Evolutionary conservation across 2,329 filamentous ascomycete species (phyloP).

Genomic region (Hypomyces rosellus): DNA sequence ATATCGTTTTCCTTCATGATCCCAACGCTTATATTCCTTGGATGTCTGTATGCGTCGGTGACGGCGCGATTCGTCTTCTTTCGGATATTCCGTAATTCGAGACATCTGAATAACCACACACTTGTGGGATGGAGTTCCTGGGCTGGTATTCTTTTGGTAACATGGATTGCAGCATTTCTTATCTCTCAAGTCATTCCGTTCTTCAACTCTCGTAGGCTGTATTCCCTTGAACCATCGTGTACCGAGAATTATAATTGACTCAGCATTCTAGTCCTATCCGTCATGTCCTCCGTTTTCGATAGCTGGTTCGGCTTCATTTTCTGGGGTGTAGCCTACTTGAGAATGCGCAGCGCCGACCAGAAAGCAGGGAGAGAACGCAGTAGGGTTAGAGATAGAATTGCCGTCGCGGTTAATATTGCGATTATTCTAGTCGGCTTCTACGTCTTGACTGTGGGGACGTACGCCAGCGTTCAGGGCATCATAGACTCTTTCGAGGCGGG

Average conservation of each 20-base stretch:
- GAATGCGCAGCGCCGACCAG: constrained; percentile 62
- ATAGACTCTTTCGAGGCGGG: constrained; percentile 63
- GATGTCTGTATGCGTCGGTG: constrained; percentile 84
- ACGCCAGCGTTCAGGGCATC: constrained; percentile 68
- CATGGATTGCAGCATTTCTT: constrained; percentile 86
- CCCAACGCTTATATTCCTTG: constrained; percentile 86
- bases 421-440: constrained; percentile 73
- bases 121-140: constrained; percentile 74
- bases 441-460: constrained; percentile 77
- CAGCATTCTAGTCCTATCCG: constrained; percentile 46
- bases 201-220: constrained; percentile 63
- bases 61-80: constrained; percentile 90
- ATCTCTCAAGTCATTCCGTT: constrained; percentile 92
- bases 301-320: constrained; percentile 95
- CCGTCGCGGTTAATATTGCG: constrained; percentile 61
- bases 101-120: constrained; percentile 76
- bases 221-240: background rate
- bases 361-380: constrained; percentile 47
- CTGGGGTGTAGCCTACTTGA: constrained; percentile 76
- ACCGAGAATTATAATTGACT: background rate
- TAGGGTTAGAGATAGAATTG: constrained; percentile 42
- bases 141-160: constrained; percentile 60
- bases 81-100: constrained; percentile 72
- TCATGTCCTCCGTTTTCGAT: constrained; percentile 86
- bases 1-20: constrained; percentile 93